Base-by-base conservation (phyloP, 768 basidiomycete species). In the Leccinum arenicola region DNA sequence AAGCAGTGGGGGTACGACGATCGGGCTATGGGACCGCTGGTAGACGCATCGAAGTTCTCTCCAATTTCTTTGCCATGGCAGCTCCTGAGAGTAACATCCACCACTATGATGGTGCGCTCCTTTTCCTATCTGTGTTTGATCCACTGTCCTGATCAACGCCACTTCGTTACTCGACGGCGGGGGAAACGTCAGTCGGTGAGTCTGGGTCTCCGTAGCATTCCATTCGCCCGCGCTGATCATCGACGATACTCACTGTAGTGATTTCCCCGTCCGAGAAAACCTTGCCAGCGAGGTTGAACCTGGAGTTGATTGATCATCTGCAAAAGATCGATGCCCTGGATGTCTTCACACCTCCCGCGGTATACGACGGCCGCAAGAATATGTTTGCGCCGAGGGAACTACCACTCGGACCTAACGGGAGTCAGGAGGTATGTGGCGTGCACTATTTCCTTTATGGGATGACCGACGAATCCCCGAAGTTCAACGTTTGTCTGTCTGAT, bases 301-400 rank as follows among this genome's bases (percentile, higher is more conserved):
- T 93, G 77, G 84, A 87, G 14, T 73, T 93, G 10, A 85, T 93
- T 51, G 78, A 79, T 14, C 76, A 75, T 15, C 70, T 93, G 14
- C 92, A 93, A 68, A 76, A 74, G 4, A 69, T 74, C 0, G 77
- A 81, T 4, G 83, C 84, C 1, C 84, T 84, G 0, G 73, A 80
- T n/a, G 75, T 89, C 21, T 93, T 93, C 67, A 89, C 83, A 3
- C 89, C 88, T 10, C 83, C 79, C 14, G 86, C 80, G 17, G 90
- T 84, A 2, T 93, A 91, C 60, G 91, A 93, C 58, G 91, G 91
- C 0, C 79, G 88, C 45, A 93, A 91, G 72, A 93, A 92, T 61
- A 70, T 86, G 50, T 93, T 89, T 65, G 78, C 86, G 23, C 74
- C 83, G 14, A 77, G 81, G 40, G 78, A 81, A 57, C 76, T 92